These are phyloP conservation scores for Sporothrix pallida DNA, from an alignment of 2,329 filamentous ascomycete genomes.

Conservation along the genomic window DNA sequence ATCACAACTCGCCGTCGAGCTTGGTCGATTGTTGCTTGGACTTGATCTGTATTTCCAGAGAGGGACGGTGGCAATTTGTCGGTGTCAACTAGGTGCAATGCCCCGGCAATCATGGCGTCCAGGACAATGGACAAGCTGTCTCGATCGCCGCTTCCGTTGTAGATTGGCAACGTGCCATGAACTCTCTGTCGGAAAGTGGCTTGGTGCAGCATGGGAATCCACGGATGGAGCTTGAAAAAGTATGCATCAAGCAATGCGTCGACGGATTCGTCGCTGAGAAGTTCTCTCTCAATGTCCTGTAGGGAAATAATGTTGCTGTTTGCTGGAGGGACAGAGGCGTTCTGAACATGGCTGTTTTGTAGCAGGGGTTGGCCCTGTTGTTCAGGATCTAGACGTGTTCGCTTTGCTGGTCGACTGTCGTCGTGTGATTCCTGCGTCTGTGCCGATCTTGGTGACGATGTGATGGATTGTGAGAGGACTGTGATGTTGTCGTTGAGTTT, in stretches of 20 bases:
- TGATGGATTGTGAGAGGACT: conserved; percentile 12
- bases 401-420: neutral
- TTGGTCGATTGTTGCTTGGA: neutral
- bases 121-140: neutral
- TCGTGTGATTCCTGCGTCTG: neutral
- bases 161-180: neutral
- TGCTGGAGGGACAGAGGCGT: neutral
- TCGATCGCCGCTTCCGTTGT: neutral
- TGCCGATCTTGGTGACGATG: neutral
- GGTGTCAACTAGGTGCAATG: neutral
- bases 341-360: neutral
- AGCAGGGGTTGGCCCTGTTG: too few species aligned
- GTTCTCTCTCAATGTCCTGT: neutral
- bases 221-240: conserved; percentile 9
- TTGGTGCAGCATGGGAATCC: conserved; percentile 19
- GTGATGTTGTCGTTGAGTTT: conserved; percentile 19
- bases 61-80: neutral
- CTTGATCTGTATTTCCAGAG: neutral
- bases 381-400: neutral
- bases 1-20: neutral
- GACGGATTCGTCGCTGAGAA: neutral
- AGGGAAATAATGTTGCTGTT: neutral
- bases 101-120: neutral
- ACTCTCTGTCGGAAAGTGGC: conserved; percentile 12
- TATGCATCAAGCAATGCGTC: conserved; percentile 6